Percentiles rank a stretch among this genome's conserved stretches.
These are phyloP conservation scores for Mentha longifolia DNA, from an alignment of 257 asterid genomes.

Conservation along the genomic window DNA sequence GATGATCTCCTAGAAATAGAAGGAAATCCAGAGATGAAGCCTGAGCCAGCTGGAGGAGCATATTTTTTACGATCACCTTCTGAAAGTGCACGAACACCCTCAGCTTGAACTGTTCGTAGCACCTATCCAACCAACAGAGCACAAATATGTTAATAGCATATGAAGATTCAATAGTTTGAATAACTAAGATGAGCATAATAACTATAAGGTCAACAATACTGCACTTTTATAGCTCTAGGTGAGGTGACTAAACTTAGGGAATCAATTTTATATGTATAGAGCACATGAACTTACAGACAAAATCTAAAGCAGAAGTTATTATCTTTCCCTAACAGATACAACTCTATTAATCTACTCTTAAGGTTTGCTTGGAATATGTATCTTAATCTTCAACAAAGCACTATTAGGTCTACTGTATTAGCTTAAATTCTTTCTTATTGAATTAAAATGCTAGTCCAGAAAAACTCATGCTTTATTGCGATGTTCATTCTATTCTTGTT, in stretches of 20 bases:
- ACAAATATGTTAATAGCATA: constrained; percentile 14
- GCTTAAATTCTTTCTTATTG: background rate
- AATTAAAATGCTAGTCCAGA: background rate
- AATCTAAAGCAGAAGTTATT: constrained; percentile 22
- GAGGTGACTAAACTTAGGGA: background rate
- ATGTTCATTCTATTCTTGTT: background rate
- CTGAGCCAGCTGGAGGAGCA: constrained; percentile 97
- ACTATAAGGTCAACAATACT: background rate
- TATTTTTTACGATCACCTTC: constrained; percentile 69
- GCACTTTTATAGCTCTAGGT: constrained; percentile 10
- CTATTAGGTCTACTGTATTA: background rate
- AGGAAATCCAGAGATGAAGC: constrained; percentile 90
- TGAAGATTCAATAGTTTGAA: constrained; percentile 12
- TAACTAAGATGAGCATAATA: background rate
- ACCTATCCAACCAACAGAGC: constrained; percentile 47
- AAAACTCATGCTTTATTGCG: constrained; percentile 1
- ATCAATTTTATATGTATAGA: background rate
- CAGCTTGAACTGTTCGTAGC: constrained; percentile 82
- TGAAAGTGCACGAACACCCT: constrained; percentile 82
- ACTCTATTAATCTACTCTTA: constrained; percentile 8
- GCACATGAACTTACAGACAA: constrained; percentile 5
- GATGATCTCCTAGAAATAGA: constrained; percentile 74
- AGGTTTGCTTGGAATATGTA: constrained; percentile 15
- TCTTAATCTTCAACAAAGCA: background rate
- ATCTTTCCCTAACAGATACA: background rate